phyloP scores from a whole-genome alignment of 2,329 filamentous ascomycete genomes.

The Aspergillus chevalieri region DNA sequence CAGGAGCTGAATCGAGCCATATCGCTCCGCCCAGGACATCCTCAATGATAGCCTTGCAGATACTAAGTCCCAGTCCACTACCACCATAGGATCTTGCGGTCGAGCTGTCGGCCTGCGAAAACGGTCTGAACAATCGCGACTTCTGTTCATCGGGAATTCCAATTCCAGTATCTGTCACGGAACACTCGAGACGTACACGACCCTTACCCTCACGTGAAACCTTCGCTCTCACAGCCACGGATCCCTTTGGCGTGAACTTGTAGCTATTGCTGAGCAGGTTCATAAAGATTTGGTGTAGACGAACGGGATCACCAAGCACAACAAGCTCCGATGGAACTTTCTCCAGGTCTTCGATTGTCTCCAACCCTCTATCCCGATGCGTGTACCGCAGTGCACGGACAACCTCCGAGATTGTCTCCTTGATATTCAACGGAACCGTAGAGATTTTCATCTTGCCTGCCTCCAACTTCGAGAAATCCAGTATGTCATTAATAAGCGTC shows the following conservation, averaged over 20 bases:
- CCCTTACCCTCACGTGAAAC: conserved; percentile 66
- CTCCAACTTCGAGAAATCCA: conserved; percentile 83
- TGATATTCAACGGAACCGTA: conserved; percentile 72
- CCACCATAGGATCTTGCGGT: conserved; percentile 88
- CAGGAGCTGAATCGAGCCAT: conserved; percentile 69
- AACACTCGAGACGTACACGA: conserved; percentile 70
- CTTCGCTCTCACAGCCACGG: conserved; percentile 73
- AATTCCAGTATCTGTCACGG: conserved; percentile 84
- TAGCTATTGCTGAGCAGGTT: conserved; percentile 90
- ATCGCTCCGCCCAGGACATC: conserved; percentile 86
- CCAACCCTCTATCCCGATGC: conserved; percentile 54
- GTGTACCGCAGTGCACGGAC: conserved; percentile 59
- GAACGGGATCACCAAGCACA: conserved; percentile 79
- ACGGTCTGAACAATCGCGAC: conserved; percentile 82
- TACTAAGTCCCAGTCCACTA: conserved; percentile 83
- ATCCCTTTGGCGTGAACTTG: conserved; percentile 85
- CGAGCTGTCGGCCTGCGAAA: conserved; percentile 86
- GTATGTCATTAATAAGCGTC: conserved; percentile 84
- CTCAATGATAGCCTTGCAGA: conserved; percentile 91
- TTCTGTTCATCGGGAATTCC: conserved; percentile 73
- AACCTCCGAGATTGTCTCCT: conserved; percentile 60
- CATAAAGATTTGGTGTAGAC: conserved; percentile 68
- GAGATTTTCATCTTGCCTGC: conserved; percentile 85
- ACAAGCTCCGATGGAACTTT: conserved; percentile 51
- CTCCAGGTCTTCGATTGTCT: conserved; percentile 61